Conservation (phyloP, 1,284 basidiomycete genomes). For the Marasmius sp. region DNA sequence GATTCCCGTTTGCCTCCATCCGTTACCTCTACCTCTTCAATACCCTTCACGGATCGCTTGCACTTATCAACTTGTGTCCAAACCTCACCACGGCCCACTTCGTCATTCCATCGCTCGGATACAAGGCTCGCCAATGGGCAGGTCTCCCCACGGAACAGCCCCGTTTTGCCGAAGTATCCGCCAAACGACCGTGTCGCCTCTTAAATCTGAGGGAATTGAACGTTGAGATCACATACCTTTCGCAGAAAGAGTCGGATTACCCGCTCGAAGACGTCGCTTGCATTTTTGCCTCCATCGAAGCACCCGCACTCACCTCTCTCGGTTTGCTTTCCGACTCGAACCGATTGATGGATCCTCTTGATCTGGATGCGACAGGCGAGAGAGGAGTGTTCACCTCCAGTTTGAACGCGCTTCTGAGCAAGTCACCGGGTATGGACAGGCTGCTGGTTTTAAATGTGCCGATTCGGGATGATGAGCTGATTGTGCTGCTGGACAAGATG, state of each 20-base stretch:
- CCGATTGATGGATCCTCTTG: neutral
- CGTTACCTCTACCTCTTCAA: too few relatives aligned
- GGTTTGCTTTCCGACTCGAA: neutral
- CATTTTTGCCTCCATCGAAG: neutral
- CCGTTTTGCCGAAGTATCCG: too few relatives aligned
- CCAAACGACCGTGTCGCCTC: neutral
- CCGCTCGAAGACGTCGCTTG: neutral
- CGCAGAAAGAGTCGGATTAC: neutral
- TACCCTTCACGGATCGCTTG: too few relatives aligned
- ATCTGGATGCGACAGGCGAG: neutral
- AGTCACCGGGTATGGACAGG: neutral
- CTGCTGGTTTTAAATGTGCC: neutral
- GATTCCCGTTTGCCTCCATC: too few relatives aligned
- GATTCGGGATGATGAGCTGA: neutral
- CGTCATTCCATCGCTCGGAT: too few relatives aligned
- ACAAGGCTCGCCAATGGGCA: too few relatives aligned
- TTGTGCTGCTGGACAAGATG: neutral
- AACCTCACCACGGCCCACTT: too few relatives aligned
- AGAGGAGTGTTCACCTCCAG: neutral
- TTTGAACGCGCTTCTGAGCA: neutral
- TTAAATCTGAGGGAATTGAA: neutral
- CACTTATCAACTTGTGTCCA: too few relatives aligned
- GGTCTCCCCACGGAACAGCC: too few relatives aligned
- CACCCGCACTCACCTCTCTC: neutral
- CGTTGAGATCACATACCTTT: neutral